Evolutionary conservation across 805 yeast species (phyloP), one percentile per base, ranked within the genome.

Genomic region (Kluyveromyces dobzhanskii): DNA sequence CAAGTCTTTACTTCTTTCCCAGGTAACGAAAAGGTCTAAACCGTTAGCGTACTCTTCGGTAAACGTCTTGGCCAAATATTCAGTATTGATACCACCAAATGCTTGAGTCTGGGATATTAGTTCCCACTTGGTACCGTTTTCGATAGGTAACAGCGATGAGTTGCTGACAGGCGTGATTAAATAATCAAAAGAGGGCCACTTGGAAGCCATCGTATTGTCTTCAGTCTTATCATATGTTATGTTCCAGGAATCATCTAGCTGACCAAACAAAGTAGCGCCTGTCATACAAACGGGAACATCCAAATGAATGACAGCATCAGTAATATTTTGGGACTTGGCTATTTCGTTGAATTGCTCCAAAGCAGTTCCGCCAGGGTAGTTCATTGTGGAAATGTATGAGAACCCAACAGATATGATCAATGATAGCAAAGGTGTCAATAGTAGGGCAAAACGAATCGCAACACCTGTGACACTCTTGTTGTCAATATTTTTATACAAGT

Each of bases 361-460:
- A 0, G 95, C 95, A 1, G 61, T 68, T 0, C 96, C 97, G 10
- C 97, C 97, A 2, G 96, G 95, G 54, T 90, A 90, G 57, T 90
- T 90, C 57, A 65, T 65, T 36, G 81, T 69, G 1, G 95, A 85
- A 4, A 77, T 67, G 34, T 69, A 70, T 0, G 80, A 73, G 68
- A 78, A 78, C 9, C 68, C 53, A 1, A 71, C 31, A 0, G 88
- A 73, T 3, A 67, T 36, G 0, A 60, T 37, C 4, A 71, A 41
- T 2, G 75, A 64, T 0, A 55, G 32, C 0, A 67, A 11, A 17
- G 65, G 60, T 0, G 68, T 48, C 2, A 64, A 39, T 3, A 63
- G 54, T 5, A 65, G 32, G 0, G 70, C 18, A 0, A 61, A 41
- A 2, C 61, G 43, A 1, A 65, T 40, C 0, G 66, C 44, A 5